Evolutionary conservation across 2,329 filamentous ascomycete genomes (phyloP), one percentile per base, ranked within the genome.

Genomic region (Aspergillus pseudotamarii): DNA sequence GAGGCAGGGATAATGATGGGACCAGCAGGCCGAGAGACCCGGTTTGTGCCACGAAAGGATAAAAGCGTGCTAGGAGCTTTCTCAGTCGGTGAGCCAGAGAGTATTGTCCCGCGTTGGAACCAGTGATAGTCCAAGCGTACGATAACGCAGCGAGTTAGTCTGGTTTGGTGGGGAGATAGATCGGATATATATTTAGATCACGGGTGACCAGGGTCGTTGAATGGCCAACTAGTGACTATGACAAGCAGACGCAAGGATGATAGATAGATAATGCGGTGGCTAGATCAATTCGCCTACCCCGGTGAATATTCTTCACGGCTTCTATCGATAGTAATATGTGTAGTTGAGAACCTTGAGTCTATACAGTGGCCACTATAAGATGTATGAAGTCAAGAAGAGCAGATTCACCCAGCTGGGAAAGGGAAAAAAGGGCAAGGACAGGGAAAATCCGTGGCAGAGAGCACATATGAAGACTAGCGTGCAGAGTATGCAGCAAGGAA

Each of bases 151-250:
- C 2, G 12, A 36, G 54, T 62, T 65, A 65, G 63, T 58, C 43
- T 53, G 43, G 54, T 61, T 63, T 62, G 57, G 64, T 54, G 65
- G 66, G 61, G 61, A 61, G 58, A 62, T 68, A 64, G 66, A 68
- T 68, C 63, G 66, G 67, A 63, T 66, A 67, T 69, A 69, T 68
- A 68, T 65, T 69, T 69, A 68, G 67, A 69, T 64, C 66, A 65
- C 38, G 58, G 63, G 23, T 38, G 58, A 53, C 58, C 36, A 45
- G 48, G 36, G 34, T 59, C 26, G 32, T 58, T 48, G 38, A 48
- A 45, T 34, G 46, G 56, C 48, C 55, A 55, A 55, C 53, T 56
- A 63, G 59, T 53, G 48, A 32, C 43, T 51, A 57, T 41, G 53
- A 51, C 45, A 36, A 53, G 60, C 60, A 56, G 55, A 61, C 16